Evolutionary conservation across 2,329 filamentous ascomycete species (phyloP), one percentile per base, ranked within the genome.

Genomic region (Atkinsonella hypoxylon): DNA sequence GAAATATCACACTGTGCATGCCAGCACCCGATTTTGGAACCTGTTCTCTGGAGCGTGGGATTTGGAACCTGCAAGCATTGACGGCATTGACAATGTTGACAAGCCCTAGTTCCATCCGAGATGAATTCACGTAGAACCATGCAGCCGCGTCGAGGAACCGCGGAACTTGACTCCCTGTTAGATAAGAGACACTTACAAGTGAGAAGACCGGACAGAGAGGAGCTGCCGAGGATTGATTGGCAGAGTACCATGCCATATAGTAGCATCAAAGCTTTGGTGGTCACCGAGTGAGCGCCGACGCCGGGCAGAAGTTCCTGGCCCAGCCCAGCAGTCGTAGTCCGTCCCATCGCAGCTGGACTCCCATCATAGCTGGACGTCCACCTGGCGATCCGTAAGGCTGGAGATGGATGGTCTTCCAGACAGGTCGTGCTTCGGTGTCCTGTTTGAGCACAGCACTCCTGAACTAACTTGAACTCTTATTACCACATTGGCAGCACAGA

Each of bases 241-340:
- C 11, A 36, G 15, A 12, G 34, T 26, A 36, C 13, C 39, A 41
- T 41, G n/a, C 39, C 39, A 41, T 41, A n/a, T 9, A 17, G n/a
- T 41, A 20, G 39, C 34, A 36, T 20, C 36, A 30, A n/a, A 20
- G n/a, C 15, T 34, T 36, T 36, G 42, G 31, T 44, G 40, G 11
- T 38, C 47, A 42, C 51, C 47, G 51, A 50, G 51, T 20, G 13
- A 46, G 43, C 38, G 40, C 51, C 47, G 51, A 50, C 32, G 47
- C 43, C 18, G 12, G 26, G 31, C 51, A 52, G 38, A 52, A 52
- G 47, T 47, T 50, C 47, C 43, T 34, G 15, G 15, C 39, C 7
- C 15, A 20, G 26, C 26, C 34, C 17, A n/a, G 22, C 4, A 47
- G 11, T 15, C 13, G 6, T 15, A 12, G 30, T 22, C 18, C 1